phyloP scores from a whole-genome alignment of 495 filamentous ascomycete species.

The Clohesyomyces aquaticus region DNA sequence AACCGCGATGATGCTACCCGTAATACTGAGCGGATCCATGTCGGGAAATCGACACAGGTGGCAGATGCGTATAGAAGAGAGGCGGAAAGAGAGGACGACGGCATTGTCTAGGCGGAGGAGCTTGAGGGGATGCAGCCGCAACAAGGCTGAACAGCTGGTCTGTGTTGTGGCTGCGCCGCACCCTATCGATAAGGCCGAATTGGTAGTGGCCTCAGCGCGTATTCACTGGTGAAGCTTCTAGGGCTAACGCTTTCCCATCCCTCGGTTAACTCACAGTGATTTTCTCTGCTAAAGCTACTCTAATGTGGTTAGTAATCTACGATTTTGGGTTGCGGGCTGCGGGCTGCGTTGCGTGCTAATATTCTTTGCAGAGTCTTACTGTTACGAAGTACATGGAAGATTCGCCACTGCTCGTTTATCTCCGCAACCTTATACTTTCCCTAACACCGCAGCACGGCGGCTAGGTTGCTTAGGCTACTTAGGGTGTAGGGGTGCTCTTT shows the following conservation, averaged over 20 bases:
- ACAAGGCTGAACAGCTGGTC: neutral
- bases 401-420: too few relatives aligned
- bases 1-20: conserved; percentile 38
- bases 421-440: too few relatives aligned
- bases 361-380: too few relatives aligned
- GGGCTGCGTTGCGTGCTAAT: too few relatives aligned
- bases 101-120: conserved; percentile 20
- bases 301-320: too few relatives aligned
- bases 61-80: conserved; percentile 22
- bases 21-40: conserved; percentile 39
- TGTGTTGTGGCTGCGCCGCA: neutral
- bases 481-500: conserved; percentile 32
- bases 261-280: too few relatives aligned
- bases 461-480: conserved; percentile 21
- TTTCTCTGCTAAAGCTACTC: too few relatives aligned
- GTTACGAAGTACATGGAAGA: too few relatives aligned
- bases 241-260: too few relatives aligned
- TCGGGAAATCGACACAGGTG: neutral
- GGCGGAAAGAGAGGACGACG: conserved; percentile 11
- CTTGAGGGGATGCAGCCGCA: conserved; percentile 9
- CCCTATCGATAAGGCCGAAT: neutral
- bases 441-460: conserved; percentile 2
- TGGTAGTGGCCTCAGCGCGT: too few relatives aligned
- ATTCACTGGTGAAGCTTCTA: too few relatives aligned
- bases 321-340: too few relatives aligned